A percentile compares a stretch with the other conserved stretches of the same genome.
Evolutionary conservation across 305 asterid genomes (phyloP).

Genomic region (Petunia hybrid): DNA sequence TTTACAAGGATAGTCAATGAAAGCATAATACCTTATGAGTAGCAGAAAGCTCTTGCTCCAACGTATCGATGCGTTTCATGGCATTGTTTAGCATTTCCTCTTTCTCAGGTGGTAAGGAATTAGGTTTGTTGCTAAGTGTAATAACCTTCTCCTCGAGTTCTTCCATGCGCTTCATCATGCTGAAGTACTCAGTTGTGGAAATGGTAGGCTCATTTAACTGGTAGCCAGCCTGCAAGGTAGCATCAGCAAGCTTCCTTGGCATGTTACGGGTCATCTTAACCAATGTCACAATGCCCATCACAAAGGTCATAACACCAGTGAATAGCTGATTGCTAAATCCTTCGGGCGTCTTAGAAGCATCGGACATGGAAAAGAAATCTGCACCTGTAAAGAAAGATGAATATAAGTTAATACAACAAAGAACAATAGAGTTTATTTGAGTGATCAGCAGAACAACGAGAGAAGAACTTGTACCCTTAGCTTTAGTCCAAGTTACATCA

Average conservation of each 20-base stretch:
- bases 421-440: no score
- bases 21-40: slow-evolving; percentile 59
- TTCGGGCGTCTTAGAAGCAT: slow-evolving; percentile 45
- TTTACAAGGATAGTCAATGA: neutral
- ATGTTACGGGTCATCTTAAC: slow-evolving; percentile 82
- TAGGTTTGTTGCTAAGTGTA: slow-evolving; percentile 52
- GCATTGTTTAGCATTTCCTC: slow-evolving; percentile 80
- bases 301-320: slow-evolving; percentile 72
- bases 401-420: neutral
- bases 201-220: slow-evolving; percentile 48
- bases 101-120: slow-evolving; percentile 71
- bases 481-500: slow-evolving; percentile 57
- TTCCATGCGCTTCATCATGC: slow-evolving; percentile 79
- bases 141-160: slow-evolving; percentile 76
- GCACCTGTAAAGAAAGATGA: slow-evolving; percentile 30
- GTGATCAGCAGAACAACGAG: neutral
- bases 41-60: slow-evolving; percentile 75
- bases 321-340: slow-evolving; percentile 64
- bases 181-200: slow-evolving; percentile 61
- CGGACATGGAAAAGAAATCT: slow-evolving; percentile 45
- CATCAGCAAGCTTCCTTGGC: slow-evolving; percentile 79
- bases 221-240: slow-evolving; percentile 63
- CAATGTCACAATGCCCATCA: slow-evolving; percentile 84
- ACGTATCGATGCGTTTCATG: slow-evolving; percentile 61
- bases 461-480: slow-evolving; percentile 18